Percentiles rank a stretch among this genome's conserved stretches.
phyloP scores from a whole-genome alignment of 75 land plant genomes.

The Isoetes taiwanensis region DNA sequence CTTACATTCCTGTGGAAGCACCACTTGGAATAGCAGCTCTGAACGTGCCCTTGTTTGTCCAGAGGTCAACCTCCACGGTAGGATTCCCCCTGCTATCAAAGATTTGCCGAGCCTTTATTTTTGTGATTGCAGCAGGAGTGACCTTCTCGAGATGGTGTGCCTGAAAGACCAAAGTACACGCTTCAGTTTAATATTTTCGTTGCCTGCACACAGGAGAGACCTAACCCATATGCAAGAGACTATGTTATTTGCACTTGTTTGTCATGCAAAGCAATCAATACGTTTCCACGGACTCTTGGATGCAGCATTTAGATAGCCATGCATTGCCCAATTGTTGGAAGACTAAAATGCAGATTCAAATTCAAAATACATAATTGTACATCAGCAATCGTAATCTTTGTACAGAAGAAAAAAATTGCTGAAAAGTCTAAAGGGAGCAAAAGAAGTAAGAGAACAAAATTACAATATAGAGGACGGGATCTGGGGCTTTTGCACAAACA shows the following conservation, averaged over 20 bases:
- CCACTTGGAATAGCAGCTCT: slow-evolving; percentile 92
- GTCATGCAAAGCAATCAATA: no score
- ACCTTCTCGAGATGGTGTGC: slow-evolving; percentile 85
- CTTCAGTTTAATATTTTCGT: no score
- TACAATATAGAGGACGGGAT: slow-evolving; percentile 97
- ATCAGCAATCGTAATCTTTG: background rate
- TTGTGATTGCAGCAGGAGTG: slow-evolving; percentile 60
- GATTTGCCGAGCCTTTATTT: slow-evolving; percentile 82
- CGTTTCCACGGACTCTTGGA: no score
- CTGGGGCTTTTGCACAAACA: slow-evolving; percentile 79
- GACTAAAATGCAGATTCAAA: background rate
- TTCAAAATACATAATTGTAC: background rate
- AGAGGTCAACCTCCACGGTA: slow-evolving; percentile 86
- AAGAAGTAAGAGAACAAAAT: background rate
- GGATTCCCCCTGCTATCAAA: slow-evolving; percentile 96
- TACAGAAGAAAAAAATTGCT: background rate
- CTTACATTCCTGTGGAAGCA: slow-evolving; percentile 66
- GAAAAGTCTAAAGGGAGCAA: background rate
- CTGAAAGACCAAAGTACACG: slow-evolving; percentile 26
- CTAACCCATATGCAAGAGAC: no score
- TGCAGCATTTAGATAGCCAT: no score
- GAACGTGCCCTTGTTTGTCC: slow-evolving; percentile 80
- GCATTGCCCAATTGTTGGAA: no score
- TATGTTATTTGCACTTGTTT: no score
- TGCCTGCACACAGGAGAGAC: no score